These are phyloP conservation scores for Beauveria sp. DNA, from an alignment of 2,329 filamentous ascomycete species.

Conservation along the genomic window DNA sequence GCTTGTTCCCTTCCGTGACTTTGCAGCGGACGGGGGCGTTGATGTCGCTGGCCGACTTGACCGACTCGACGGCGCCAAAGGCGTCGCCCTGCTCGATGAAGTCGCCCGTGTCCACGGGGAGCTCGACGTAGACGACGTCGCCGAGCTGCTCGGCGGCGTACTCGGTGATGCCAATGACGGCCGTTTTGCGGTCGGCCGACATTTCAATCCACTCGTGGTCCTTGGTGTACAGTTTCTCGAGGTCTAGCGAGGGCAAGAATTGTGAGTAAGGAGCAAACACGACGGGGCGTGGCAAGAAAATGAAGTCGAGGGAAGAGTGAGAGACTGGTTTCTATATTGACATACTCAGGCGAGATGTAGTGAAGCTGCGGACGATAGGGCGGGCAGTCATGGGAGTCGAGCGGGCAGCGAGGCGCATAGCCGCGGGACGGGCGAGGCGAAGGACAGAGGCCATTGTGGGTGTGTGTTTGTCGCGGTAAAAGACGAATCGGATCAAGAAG, in stretches of 20 bases:
- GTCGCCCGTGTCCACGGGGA: conserved; percentile 60
- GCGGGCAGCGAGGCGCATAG: conserved; percentile 30
- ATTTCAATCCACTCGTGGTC: conserved; percentile 99
- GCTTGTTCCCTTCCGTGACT: conserved; percentile 64
- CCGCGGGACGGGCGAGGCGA: conserved; percentile 40
- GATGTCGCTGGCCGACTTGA: conserved; percentile 98
- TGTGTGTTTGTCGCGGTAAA: not conserved
- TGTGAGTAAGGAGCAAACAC: not conserved
- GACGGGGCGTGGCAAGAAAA: not conserved
- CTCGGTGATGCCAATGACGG: conserved; percentile 75
- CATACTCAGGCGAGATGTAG: conserved; percentile 32
- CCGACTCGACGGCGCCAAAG: conserved; percentile 92
- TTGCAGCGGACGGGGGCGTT: conserved; percentile 77
- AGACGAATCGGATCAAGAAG: conserved; percentile 4
- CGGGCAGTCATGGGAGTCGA: conserved; percentile 26
- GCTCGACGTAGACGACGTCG: conserved; percentile 95
- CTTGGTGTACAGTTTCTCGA: conserved; percentile 81
- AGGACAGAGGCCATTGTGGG: conserved; percentile 53
- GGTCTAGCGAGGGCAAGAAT: conserved; percentile 33
- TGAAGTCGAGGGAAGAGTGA: no score
- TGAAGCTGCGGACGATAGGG: conserved; percentile 34
- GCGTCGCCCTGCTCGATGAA: conserved; percentile 70
- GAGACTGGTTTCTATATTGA: conserved; percentile 1
- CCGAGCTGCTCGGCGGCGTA: conserved; percentile 91
- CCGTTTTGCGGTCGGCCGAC: conserved; percentile 71